Evolutionary conservation across 208 protist species (phyloP).

Genomic region (Trichomonas vaginalis): DNA sequence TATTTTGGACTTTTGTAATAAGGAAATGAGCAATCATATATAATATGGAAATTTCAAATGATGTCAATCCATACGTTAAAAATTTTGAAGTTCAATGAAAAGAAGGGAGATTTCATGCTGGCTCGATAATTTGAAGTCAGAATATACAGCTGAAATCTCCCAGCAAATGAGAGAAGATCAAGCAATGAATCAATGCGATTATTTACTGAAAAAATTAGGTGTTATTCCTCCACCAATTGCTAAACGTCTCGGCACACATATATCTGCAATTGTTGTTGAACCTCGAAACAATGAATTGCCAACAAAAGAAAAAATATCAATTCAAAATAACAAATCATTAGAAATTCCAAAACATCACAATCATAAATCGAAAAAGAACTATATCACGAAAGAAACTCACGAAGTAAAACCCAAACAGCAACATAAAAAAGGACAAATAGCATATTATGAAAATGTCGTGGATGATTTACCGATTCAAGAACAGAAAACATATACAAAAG

Average conservation of each 20-base stretch:
- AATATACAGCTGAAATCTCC: not conserved
- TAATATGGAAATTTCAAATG: too few relatives aligned
- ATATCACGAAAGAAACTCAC: too few relatives aligned
- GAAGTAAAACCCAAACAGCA: too few relatives aligned
- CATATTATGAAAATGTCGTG: too few relatives aligned
- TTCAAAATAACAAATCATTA: not conserved
- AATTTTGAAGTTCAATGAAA: not conserved
- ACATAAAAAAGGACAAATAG: too few relatives aligned
- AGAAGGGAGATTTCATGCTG: not conserved
- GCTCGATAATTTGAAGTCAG: not conserved
- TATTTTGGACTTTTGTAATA: too few relatives aligned
- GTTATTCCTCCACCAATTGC: not conserved
- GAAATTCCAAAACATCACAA: not conserved
- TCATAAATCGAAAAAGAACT: not conserved
- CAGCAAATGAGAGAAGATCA: not conserved
- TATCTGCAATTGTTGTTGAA: not conserved
- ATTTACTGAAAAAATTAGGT: not conserved
- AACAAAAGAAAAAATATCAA: not conserved
- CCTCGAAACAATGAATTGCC: not conserved
- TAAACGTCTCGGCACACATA: not conserved
- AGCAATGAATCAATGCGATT: not conserved
- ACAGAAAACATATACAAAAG: too few relatives aligned
- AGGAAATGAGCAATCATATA: too few relatives aligned
- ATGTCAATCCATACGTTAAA: not conserved
- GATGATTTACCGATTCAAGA: too few relatives aligned